A percentile compares a stretch with the other conserved stretches of the same genome.
These are phyloP conservation scores for Cutaneotrichosporon cavernicola DNA, from an alignment of 1,284 basidiomycete genomes.

Conservation along the genomic window DNA sequence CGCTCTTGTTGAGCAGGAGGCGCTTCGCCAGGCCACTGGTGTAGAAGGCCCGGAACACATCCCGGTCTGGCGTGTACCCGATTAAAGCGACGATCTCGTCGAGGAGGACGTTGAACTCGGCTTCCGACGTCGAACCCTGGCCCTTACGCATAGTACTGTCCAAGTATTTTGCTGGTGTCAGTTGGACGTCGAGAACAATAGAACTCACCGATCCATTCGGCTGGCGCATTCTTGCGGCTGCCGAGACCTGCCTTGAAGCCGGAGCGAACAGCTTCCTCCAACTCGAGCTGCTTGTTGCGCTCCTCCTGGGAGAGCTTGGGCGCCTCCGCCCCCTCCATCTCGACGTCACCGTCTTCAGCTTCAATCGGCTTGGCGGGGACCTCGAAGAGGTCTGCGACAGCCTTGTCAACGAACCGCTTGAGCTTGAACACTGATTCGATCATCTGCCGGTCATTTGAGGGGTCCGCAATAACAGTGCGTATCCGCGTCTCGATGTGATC, in stretches of 20 bases:
- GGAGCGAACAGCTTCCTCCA: conserved; percentile 58
- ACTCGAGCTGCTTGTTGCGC: conserved; percentile 32
- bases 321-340: conserved; percentile 6
- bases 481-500: conserved; percentile 54
- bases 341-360: conserved; percentile 4
- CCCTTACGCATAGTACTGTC: conserved; percentile 83
- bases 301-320: conserved; percentile 2
- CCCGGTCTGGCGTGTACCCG: conserved; percentile 79
- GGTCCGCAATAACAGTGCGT: conserved; percentile 47
- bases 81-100: conserved; percentile 79
- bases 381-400: conserved; percentile 59
- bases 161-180: conserved; percentile 71
- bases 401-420: conserved; percentile 63
- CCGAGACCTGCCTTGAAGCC: conserved; percentile 82
- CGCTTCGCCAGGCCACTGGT: conserved; percentile 85
- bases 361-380: conserved; percentile 22
- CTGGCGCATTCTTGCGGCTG: conserved; percentile 77
- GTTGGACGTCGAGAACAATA: not conserved
- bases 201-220: conserved; percentile 71
- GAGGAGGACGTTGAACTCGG: conserved; percentile 67
- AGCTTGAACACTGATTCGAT: conserved; percentile 70
- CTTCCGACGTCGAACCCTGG: conserved; percentile 69
- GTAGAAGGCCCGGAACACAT: conserved; percentile 94
- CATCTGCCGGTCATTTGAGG: conserved; percentile 67
- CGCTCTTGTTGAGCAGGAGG: conserved; percentile 78